Conservation (phyloP, 805 yeast genomes). For the Scheffersomyces coipomensis region DNA sequence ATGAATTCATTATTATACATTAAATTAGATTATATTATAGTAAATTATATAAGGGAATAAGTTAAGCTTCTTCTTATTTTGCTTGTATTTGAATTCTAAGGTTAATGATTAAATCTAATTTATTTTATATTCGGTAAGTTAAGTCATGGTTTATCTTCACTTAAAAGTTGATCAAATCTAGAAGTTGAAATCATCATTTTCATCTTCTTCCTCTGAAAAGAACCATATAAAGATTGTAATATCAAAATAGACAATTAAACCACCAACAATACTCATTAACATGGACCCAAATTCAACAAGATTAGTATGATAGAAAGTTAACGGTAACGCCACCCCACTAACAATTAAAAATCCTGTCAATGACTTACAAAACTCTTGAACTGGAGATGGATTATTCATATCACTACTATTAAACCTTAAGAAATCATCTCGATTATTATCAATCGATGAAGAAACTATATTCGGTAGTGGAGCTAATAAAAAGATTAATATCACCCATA, state of each 20-base stretch:
- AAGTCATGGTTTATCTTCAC: no score
- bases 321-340: slow-evolving; percentile 45
- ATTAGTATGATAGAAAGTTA: slow-evolving; percentile 36
- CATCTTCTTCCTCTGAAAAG: slow-evolving; percentile 44
- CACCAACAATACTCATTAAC: slow-evolving; percentile 45
- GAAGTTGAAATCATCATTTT: slow-evolving; percentile 44
- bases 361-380: slow-evolving; percentile 38
- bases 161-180: slow-evolving; percentile 10
- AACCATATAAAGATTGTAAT: slow-evolving; percentile 46
- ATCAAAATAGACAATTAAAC: slow-evolving; percentile 43
- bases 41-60: no score
- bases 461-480: slow-evolving; percentile 46
- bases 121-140: no score
- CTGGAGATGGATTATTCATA: slow-evolving; percentile 32
- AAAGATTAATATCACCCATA: slow-evolving; percentile 43
- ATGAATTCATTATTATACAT: no score
- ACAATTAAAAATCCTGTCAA: slow-evolving; percentile 40
- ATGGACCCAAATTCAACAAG: slow-evolving; percentile 37
- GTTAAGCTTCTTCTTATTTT: background rate
- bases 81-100: background rate
- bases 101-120: no score
- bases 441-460: slow-evolving; percentile 35
- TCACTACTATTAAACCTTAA: slow-evolving; percentile 42
- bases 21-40: no score
- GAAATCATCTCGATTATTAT: slow-evolving; percentile 39